Conservation (phyloP, 2,329 filamentous ascomycete genomes). For the Penicillium palitans region DNA sequence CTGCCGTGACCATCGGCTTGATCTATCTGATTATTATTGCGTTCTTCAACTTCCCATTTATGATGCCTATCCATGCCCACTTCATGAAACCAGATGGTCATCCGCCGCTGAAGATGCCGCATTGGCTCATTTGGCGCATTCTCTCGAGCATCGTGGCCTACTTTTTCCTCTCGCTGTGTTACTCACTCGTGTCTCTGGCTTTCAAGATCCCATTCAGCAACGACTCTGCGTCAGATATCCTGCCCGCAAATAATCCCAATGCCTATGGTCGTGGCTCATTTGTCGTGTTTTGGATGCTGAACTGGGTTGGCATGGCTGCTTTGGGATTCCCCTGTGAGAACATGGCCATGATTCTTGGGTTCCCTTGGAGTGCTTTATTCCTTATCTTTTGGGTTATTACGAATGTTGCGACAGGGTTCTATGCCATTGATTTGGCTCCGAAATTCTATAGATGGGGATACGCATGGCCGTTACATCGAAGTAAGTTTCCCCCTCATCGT, state of each 20-base stretch:
- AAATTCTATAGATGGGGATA: constrained; percentile 64
- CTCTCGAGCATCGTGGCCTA: constrained; percentile 58
- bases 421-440: constrained; percentile 59
- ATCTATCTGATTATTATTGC: constrained; percentile 69
- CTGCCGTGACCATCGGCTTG: constrained; percentile 61
- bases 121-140: constrained; percentile 61
- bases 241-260: constrained; percentile 50
- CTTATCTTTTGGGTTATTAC: constrained; percentile 68
- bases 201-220: constrained; percentile 64
- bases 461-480: constrained; percentile 63
- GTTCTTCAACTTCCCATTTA: constrained; percentile 67
- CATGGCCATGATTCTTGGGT: constrained; percentile 61
- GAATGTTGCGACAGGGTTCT: constrained; percentile 63
- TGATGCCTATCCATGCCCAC: constrained; percentile 62
- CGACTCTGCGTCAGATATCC: constrained; percentile 46
- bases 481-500: constrained; percentile 34
- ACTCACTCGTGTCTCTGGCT: constrained; percentile 63
- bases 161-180: constrained; percentile 62
- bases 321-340: constrained; percentile 66
- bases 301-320: constrained; percentile 63
- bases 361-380: constrained; percentile 63
- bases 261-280: constrained; percentile 61
- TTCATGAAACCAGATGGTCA: constrained; percentile 55
- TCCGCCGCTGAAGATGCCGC: constrained; percentile 58
- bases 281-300: constrained; percentile 63